These are phyloP conservation scores for Kwoniella shivajii DNA, from an alignment of 1,284 basidiomycete genomes.

Conservation along the genomic window DNA sequence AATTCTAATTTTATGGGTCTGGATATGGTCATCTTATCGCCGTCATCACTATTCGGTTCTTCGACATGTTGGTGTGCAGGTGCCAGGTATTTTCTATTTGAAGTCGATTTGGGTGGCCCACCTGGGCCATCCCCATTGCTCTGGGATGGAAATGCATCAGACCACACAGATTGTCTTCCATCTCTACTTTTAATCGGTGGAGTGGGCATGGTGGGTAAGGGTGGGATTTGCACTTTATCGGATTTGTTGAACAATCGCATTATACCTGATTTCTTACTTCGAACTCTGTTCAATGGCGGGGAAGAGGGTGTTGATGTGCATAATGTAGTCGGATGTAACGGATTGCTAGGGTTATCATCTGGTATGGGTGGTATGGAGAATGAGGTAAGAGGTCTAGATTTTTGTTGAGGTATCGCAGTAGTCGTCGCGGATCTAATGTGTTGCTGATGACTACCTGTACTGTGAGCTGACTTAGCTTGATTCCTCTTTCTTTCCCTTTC, in stretches of 20 bases:
- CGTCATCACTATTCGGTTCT: neutral
- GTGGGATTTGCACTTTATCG: neutral
- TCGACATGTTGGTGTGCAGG: no score
- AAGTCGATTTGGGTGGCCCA: no score
- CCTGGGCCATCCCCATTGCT: no score
- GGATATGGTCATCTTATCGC: neutral
- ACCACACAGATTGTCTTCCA: neutral
- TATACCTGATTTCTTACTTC: conserved; percentile 76
- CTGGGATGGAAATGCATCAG: neutral
- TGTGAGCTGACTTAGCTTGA: neutral
- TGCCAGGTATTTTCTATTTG: no score
- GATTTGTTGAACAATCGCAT: conserved; percentile 68
- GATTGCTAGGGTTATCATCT: neutral
- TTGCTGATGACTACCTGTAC: neutral
- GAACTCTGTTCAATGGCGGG: conserved; percentile 54
- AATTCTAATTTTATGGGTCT: conserved; percentile 59
- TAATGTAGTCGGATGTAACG: conserved; percentile 2
- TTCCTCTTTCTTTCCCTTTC: conserved; percentile 16
- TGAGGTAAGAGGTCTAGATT: conserved; percentile 3
- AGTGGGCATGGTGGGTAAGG: neutral
- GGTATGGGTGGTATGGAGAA: conserved; percentile 4
- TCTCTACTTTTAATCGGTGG: neutral
- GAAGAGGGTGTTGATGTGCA: conserved; percentile 4
- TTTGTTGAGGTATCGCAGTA: neutral
- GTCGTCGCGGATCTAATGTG: neutral